Evolutionary conservation across 2,329 filamentous ascomycete species (phyloP).

Genomic region (Fusarium sp.): DNA sequence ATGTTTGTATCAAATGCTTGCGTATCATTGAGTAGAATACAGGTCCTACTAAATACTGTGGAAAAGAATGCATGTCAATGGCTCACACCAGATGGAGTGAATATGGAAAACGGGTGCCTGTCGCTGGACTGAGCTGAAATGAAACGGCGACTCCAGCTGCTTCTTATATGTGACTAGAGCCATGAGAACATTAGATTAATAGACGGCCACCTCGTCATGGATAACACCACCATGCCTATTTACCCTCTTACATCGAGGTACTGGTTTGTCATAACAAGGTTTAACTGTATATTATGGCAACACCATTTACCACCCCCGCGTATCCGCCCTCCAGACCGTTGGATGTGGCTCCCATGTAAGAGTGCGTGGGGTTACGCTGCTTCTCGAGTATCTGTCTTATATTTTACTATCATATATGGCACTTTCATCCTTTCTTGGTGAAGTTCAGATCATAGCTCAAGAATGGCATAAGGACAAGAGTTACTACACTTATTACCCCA

Average conservation of each 20-base stretch:
- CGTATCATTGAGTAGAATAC: background rate
- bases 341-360: constrained; percentile 22
- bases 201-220: constrained; percentile 4
- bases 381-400: background rate
- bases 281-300: constrained; percentile 18
- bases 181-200: background rate
- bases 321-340: constrained; percentile 8
- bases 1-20: background rate
- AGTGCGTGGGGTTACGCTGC: constrained; percentile 18
- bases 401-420: background rate
- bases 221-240: constrained; percentile 18
- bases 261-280: constrained; percentile 24
- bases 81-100: background rate
- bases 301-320: constrained; percentile 21
- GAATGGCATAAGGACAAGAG: background rate
- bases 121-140: background rate
- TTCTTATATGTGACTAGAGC: constrained; percentile 2
- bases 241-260: constrained; percentile 6
- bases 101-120: background rate
- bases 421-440: background rate
- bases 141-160: background rate
- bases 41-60: background rate
- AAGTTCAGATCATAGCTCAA: background rate
- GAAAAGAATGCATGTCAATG: background rate
- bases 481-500: background rate